Evolutionary conservation across 2,329 filamentous ascomycete genomes (phyloP).

Genomic region (Aureobasidium sp.): DNA sequence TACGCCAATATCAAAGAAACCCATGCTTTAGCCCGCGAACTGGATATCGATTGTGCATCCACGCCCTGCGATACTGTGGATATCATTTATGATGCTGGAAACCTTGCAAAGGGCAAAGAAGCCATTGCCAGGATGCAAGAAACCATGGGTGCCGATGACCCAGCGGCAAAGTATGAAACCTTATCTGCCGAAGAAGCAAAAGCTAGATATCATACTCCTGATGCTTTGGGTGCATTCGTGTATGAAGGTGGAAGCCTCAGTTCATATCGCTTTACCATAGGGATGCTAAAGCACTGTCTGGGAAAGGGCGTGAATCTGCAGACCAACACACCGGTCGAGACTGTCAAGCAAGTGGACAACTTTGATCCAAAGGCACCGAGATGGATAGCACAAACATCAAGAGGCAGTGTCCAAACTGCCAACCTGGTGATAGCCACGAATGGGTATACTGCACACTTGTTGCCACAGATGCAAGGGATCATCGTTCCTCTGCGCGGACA

Average conservation of each 20-base stretch:
- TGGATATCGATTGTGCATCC: slow-evolving; percentile 44
- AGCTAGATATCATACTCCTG: slow-evolving; percentile 28
- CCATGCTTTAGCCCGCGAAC: slow-evolving; percentile 44
- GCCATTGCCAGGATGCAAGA: slow-evolving; percentile 39
- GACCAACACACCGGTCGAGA: slow-evolving; percentile 40
- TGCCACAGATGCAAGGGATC: slow-evolving; percentile 17
- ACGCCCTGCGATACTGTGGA: slow-evolving; percentile 47
- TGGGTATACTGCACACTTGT: slow-evolving; percentile 21
- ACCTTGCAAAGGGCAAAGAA: slow-evolving; percentile 31
- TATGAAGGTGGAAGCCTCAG: slow-evolving; percentile 39
- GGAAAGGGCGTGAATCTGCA: slow-evolving; percentile 42
- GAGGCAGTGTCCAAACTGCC: slow-evolving; percentile 20
- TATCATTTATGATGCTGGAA: slow-evolving; percentile 45
- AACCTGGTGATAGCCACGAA: slow-evolving; percentile 23
- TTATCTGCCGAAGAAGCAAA: slow-evolving; percentile 35
- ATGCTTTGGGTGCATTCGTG: slow-evolving; percentile 38
- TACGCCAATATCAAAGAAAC: slow-evolving; percentile 43
- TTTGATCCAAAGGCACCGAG: not conserved
- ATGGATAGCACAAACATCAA: slow-evolving; percentile 18
- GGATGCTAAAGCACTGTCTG: slow-evolving; percentile 39
- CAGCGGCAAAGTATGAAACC: slow-evolving; percentile 38
- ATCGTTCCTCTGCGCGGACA: slow-evolving; percentile 35
- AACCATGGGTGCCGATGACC: slow-evolving; percentile 35
- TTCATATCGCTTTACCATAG: slow-evolving; percentile 33
- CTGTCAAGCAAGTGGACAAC: not conserved